Conservation (phyloP, 441 rosid species). For the Macaranga tanarius region DNA sequence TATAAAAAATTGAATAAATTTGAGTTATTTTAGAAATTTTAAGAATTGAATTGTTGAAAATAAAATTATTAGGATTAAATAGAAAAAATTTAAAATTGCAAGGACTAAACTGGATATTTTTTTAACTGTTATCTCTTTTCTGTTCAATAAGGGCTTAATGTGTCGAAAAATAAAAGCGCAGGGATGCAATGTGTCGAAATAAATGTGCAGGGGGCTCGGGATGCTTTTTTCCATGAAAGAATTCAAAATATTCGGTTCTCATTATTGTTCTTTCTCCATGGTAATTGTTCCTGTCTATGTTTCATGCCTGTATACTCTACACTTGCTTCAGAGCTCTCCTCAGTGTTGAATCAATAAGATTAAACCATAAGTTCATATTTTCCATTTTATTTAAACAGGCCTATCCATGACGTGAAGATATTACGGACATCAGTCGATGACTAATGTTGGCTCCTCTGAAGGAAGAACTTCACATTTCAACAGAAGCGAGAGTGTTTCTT, state of each 20-base stretch:
- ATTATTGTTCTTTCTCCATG: neutral
- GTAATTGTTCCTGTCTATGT: neutral
- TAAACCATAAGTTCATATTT: neutral
- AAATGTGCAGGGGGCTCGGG: too few relatives aligned
- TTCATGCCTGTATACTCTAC: neutral
- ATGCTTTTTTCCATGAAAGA: too few relatives aligned
- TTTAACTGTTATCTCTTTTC: too few relatives aligned
- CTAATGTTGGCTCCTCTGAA: conserved; percentile 25
- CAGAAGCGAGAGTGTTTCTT: neutral
- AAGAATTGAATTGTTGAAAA: too few relatives aligned
- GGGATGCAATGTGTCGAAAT: too few relatives aligned
- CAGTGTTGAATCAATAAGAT: neutral
- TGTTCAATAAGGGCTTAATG: too few relatives aligned
- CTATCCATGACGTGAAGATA: conserved; percentile 92
- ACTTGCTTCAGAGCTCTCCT: neutral
- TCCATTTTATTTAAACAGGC: conserved; percentile 42
- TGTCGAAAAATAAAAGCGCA: too few relatives aligned
- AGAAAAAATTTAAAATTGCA: too few relatives aligned
- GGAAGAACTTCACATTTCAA: neutral
- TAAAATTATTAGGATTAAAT: too few relatives aligned
- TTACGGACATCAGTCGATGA: conserved; percentile 76
- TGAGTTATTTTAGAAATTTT: too few relatives aligned
- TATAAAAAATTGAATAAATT: too few relatives aligned
- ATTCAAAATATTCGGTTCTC: neutral
- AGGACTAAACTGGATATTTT: too few relatives aligned